phyloP scores from a whole-genome alignment of 2,329 filamentous ascomycete species.

The Endothia cerciana region DNA sequence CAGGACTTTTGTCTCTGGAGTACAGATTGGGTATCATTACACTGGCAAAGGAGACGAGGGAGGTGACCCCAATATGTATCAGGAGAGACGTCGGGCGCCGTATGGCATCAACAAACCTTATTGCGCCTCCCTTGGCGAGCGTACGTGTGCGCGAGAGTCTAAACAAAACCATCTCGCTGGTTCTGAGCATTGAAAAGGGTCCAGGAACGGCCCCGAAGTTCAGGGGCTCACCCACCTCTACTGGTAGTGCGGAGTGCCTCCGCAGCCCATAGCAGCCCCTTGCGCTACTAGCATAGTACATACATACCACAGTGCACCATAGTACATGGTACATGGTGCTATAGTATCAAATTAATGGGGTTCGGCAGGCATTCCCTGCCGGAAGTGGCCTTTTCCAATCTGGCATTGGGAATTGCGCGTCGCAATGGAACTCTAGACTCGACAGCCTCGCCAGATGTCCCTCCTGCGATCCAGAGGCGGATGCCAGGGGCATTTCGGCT shows the following conservation, averaged over 20 bases:
- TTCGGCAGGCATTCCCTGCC: constrained; percentile 11
- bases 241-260: neutral
- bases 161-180: neutral
- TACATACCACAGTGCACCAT: neutral
- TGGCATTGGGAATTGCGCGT: constrained; percentile 12
- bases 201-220: neutral
- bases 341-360: neutral
- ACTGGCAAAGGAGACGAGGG: neutral
- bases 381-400: neutral
- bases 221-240: neutral
- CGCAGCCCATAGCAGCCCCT: too few relatives aligned
- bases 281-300: neutral
- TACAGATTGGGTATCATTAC: neutral
- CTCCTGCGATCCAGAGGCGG: neutral
- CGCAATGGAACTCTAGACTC: neutral
- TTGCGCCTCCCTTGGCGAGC: constrained; percentile 1
- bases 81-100: neutral
- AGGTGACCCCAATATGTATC: neutral
- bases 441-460: constrained; percentile 12
- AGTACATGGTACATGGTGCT: neutral
- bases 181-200: neutral
- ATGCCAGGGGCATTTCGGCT: constrained; percentile 13
- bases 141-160: neutral
- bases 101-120: neutral
- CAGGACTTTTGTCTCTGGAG: constrained; percentile 9